These are phyloP conservation scores for Blyttiomyces sp. DNA, from an alignment of 371 early-diverging fungal species.

Conservation along the genomic window DNA sequence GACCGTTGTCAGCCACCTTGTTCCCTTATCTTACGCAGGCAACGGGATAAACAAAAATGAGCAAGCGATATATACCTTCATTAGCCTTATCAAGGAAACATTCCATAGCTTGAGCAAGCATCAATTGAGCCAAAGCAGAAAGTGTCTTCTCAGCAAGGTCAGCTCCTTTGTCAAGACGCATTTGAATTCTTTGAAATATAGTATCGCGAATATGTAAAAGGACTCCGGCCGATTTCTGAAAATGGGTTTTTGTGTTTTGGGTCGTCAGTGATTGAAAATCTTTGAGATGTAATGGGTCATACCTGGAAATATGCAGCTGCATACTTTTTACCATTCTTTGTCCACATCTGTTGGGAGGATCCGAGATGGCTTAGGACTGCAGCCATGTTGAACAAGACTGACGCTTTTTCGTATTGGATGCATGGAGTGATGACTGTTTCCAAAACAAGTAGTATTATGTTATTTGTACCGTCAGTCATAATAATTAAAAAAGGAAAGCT, in stretches of 20 bases:
- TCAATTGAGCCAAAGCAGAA: conserved; percentile 35
- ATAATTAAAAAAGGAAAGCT: not conserved
- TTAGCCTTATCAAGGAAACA: conserved; percentile 51
- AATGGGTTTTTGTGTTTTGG: too few relatives aligned
- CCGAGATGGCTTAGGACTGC: conserved; percentile 46
- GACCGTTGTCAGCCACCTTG: too few relatives aligned
- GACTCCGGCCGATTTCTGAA: conserved; percentile 47
- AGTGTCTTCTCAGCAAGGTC: conserved; percentile 44
- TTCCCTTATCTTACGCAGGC: too few relatives aligned
- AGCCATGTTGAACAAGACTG: conserved; percentile 48
- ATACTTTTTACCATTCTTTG: conserved; percentile 39
- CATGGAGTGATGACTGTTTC: conserved; percentile 37
- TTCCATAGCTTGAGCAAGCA: conserved; percentile 52
- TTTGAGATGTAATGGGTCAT: not conserved
- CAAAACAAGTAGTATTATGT: too few relatives aligned
- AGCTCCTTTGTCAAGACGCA: conserved; percentile 32
- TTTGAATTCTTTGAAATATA: conserved; percentile 37
- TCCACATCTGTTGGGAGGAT: conserved; percentile 31
- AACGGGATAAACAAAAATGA: not conserved
- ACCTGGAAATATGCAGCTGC: conserved; percentile 48
- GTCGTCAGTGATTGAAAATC: not conserved
- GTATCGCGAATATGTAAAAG: conserved; percentile 39
- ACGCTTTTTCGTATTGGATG: conserved; percentile 57
- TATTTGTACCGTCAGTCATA: not conserved
- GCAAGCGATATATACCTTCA: conserved; percentile 26